Evolutionary conservation across 2,329 filamentous ascomycete species (phyloP), one percentile per base, ranked within the genome.

Genomic region (Botryotinia narcissicola): DNA sequence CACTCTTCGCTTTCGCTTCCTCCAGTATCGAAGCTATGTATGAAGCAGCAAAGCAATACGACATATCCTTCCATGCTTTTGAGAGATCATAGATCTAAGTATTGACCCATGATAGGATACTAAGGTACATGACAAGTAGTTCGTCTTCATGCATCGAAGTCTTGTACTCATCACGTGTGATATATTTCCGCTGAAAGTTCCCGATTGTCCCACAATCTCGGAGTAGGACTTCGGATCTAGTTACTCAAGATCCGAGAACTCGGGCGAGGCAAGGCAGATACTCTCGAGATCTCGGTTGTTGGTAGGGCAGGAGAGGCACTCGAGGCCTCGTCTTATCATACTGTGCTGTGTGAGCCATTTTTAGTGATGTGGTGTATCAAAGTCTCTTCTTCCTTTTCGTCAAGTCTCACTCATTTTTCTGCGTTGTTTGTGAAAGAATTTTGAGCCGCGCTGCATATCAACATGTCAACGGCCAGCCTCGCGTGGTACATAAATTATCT

Each of bases 161-260:
- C 16, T 54, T 40, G 46, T 68, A 29, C 51, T 32, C 64, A 68
- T 69, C 66, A 69, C 48, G 66, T 69, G 66, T 57, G n/a, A 18
- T 44, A 69, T 69, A 69, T 69, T 32, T 57, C 66, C 66, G 66
- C 66, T 69, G n/a, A 69, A 69, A 69, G 66, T 69, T 42, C 66
- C 66, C 66, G 66, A 69, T 6, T n/a, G 66, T 69, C n/a, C 20
- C 48, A 69, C 66, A 57, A 57, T 69, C 48, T 57, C 66, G 66
- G 66, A 69, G 48, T 20, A 57, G 35, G 37, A 69, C 48, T 69
- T 69, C 66, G 66, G 66, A 57, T 57, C 66, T 42, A 29, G 66
- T 59, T 57, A 69, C 66, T 59, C 66, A 51, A 57, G 66, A 57
- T 69, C 66, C 66, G 66, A 44, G 66, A 69, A 57, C 48, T 69